Evolutionary conservation across 2,329 filamentous ascomycete species (phyloP).

Genomic region (Myriosclerotinia duriaeana): DNA sequence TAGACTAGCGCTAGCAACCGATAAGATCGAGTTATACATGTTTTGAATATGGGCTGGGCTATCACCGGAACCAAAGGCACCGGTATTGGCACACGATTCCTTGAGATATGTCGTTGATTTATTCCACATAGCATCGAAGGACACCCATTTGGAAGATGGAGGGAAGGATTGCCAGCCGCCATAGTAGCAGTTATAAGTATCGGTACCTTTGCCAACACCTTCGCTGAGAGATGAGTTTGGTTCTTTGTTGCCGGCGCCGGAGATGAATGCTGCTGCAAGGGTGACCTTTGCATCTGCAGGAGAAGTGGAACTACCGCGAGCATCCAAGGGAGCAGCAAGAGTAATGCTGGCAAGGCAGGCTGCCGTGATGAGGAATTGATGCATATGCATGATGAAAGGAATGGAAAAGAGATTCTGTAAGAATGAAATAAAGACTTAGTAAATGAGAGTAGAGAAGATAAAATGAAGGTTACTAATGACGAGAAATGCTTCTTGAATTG

Average conservation of each 20-base stretch:
- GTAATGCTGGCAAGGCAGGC: not conserved
- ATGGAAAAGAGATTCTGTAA: not conserved
- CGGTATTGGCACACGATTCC: constrained; percentile 31
- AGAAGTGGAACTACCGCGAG: constrained; percentile 2
- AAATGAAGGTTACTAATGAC: not conserved
- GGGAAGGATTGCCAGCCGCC: constrained; percentile 36
- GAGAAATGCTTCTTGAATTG: not conserved
- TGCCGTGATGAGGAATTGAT: constrained; percentile 4
- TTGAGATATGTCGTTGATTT: constrained; percentile 27
- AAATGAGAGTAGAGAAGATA: not conserved
- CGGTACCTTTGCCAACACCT: constrained; percentile 27
- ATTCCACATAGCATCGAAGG: constrained; percentile 37
- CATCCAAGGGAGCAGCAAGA: constrained; percentile 6
- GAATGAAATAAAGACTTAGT: not conserved
- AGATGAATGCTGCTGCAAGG: constrained; percentile 24
- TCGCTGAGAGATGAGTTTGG: constrained; percentile 30
- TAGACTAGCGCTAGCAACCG: constrained; percentile 30
- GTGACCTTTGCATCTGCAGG: constrained; percentile 26
- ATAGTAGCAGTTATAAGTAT: constrained; percentile 40
- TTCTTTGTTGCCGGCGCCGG: constrained; percentile 26
- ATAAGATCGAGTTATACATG: constrained; percentile 34
- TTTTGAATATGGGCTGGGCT: constrained; percentile 29
- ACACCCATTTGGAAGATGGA: constrained; percentile 33
- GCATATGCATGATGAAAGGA: constrained; percentile 15
- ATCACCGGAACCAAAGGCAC: constrained; percentile 29